These are phyloP conservation scores for Aurifilum marmelostoma DNA, from an alignment of 2,329 filamentous ascomycete genomes.

Conservation along the genomic window DNA sequence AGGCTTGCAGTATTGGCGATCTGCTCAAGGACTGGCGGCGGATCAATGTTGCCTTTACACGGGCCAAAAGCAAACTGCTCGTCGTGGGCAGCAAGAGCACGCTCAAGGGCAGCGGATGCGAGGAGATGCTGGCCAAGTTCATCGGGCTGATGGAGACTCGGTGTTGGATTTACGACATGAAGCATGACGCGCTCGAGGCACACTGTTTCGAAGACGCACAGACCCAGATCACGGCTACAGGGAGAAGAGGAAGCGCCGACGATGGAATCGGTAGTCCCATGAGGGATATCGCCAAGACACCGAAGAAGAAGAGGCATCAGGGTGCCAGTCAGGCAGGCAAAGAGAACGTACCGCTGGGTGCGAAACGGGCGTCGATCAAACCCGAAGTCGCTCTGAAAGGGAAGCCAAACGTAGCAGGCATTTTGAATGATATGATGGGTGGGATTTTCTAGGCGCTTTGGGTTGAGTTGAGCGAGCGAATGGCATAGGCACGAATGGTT, in stretches of 20 bases:
- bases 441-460: conserved; percentile 32
- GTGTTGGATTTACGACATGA: conserved; percentile 80
- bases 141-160: conserved; percentile 75
- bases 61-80: conserved; percentile 88
- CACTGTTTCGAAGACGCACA: conserved; percentile 68
- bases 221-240: conserved; percentile 50
- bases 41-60: conserved; percentile 94
- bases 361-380: conserved; percentile 61
- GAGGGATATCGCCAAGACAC: conserved; percentile 27
- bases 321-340: conserved; percentile 12
- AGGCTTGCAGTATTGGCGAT: conserved; percentile 82
- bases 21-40: conserved; percentile 87
- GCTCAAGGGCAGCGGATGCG: conserved; percentile 70
- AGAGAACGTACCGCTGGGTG: conserved; percentile 33
- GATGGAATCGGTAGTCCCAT: conserved; percentile 22
- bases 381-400: conserved; percentile 66
- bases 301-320: conserved; percentile 32
- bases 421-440: conserved; percentile 70
- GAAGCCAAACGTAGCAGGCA: conserved; percentile 72
- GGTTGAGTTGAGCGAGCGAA: background rate
- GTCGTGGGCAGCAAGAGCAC: conserved; percentile 84
- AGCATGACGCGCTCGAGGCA: conserved; percentile 62
- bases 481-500: conserved; percentile 4
- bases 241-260: conserved; percentile 29
- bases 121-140: conserved; percentile 78